Base-by-base conservation (phyloP, 2,329 filamentous ascomycete species). In the Aspergillus hiratsukae region DNA sequence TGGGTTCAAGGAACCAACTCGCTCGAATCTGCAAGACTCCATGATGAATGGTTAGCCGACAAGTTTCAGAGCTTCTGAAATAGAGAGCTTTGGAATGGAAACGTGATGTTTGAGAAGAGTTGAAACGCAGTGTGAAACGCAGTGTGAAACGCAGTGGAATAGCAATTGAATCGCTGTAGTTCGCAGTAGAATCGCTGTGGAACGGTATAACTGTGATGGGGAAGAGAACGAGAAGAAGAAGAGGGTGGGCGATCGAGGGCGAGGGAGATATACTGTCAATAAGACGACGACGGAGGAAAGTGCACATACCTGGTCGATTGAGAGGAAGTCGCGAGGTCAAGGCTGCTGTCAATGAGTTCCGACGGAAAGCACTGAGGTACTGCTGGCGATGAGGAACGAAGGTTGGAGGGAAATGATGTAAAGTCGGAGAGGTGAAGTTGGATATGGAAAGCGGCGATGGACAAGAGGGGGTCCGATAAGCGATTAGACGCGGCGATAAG, bases 401-500 rank as follows among this genome's bases (percentile, higher is more conserved):
- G 28, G 41, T 17, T 54, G 29, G 48, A 50, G 50, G 49, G 50
- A 11, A 27, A 14, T 14, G 27, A 17, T 29, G 21, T 21, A 29
- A 51, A 6, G 37, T 49, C 48, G 54, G 52, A 28, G 60, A 59
- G 48, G 62, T 58, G 59, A 51, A 49, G 23, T 54, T 54, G 8
- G 46, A 49, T 23, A 31, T 35, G 45, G 27, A 41, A 25, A 28
- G 28, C 49, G 21, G 43, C 25, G 21, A 27, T 23, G 43, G 43
- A 49, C 11, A 29, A 23, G 45, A 19, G 52, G 37, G 27, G 19
- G 51, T 23, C 53, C 58, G 62, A 64, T 64, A 64, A 64, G 61
- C 59, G 59, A 59, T 55, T 54, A 61, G 53, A 55, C 61, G 59
- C 56, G 58, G 56, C 61, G 61, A 64, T 64, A 64, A 64, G 58